These are phyloP conservation scores for Juglanconis oblonga DNA, from an alignment of 2,329 filamentous ascomycete genomes.

Conservation along the genomic window DNA sequence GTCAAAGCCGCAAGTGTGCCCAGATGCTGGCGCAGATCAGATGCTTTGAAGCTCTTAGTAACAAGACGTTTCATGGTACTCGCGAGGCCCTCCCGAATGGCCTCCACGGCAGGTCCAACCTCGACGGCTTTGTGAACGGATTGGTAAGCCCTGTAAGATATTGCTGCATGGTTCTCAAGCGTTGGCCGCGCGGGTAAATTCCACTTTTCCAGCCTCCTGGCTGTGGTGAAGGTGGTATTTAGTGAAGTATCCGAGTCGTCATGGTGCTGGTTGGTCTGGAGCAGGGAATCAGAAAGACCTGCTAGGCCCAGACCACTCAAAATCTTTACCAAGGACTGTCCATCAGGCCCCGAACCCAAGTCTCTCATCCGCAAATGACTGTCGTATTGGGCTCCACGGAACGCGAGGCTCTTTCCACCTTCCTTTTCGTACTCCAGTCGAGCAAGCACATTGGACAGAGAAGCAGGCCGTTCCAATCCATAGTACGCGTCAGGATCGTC, in stretches of 20 bases:
- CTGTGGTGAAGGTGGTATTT: slow-evolving; percentile 74
- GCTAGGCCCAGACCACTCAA: slow-evolving; percentile 79
- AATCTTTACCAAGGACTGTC: slow-evolving; percentile 69
- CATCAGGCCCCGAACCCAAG: slow-evolving; percentile 54
- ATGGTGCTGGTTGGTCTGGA: slow-evolving; percentile 63
- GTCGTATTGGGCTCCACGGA: slow-evolving; percentile 88
- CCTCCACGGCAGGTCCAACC: slow-evolving; percentile 47
- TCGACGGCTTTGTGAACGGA: slow-evolving; percentile 67
- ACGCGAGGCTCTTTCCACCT: slow-evolving; percentile 81
- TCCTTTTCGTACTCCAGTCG: slow-evolving; percentile 87
- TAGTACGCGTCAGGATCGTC: slow-evolving; percentile 97
- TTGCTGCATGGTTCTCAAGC: slow-evolving; percentile 61
- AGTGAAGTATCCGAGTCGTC: slow-evolving; percentile 57
- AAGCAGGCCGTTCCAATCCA: slow-evolving; percentile 76
- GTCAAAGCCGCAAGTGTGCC: slow-evolving; percentile 69
- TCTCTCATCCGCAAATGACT: slow-evolving; percentile 69
- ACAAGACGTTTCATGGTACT: slow-evolving; percentile 58
- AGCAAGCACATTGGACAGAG: slow-evolving; percentile 72
- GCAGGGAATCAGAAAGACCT: slow-evolving; percentile 77
- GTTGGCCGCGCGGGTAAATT: slow-evolving; percentile 73
- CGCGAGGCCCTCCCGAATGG: slow-evolving; percentile 62
- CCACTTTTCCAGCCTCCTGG: slow-evolving; percentile 85
- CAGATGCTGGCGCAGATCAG: slow-evolving; percentile 52
- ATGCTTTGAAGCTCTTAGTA: slow-evolving; percentile 45
- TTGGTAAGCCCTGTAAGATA: slow-evolving; percentile 78